phyloP scores from a whole-genome alignment of 2,329 filamentous ascomycete genomes.

The Fusarium hainanense region DNA sequence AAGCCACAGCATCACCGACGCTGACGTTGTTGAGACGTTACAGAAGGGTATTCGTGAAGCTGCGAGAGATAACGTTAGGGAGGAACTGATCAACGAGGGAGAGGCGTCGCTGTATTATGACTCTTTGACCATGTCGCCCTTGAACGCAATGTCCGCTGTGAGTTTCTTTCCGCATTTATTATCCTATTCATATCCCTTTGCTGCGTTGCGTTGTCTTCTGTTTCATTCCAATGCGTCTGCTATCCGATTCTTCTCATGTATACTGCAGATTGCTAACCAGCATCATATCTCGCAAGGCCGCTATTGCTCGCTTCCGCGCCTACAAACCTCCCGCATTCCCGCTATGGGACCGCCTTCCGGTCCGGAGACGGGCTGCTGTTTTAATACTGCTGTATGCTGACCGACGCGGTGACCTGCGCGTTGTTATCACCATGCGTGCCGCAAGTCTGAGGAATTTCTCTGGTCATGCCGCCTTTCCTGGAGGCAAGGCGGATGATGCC shows the following conservation, averaged over 20 bases:
- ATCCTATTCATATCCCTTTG: neutral
- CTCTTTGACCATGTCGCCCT: constrained; percentile 65
- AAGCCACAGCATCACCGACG: constrained; percentile 41
- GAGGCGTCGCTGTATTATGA: constrained; percentile 67
- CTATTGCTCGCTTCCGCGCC: constrained; percentile 68
- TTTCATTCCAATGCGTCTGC: constrained; percentile 27
- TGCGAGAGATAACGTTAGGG: constrained; percentile 25
- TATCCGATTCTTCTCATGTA: constrained; percentile 9
- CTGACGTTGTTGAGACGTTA: constrained; percentile 44
- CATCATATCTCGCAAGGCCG: constrained; percentile 57
- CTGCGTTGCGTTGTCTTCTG: neutral
- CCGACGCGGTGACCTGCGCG: constrained; percentile 78
- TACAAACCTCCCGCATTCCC: constrained; percentile 71
- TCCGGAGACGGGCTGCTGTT: constrained; percentile 82
- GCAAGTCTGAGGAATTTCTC: constrained; percentile 74
- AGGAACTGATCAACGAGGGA: constrained; percentile 42
- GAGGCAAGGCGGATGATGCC: constrained; percentile 73
- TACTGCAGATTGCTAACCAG: constrained; percentile 25
- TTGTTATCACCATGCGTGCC: constrained; percentile 76
- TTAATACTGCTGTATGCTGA: constrained; percentile 90
- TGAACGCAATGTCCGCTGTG: constrained; percentile 66
- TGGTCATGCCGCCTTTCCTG: constrained; percentile 89
- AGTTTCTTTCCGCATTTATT: constrained; percentile 47
- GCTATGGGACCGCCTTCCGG: constrained; percentile 70
- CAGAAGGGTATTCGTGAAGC: constrained; percentile 41